Evolutionary conservation across 495 filamentous ascomycete species (phyloP), one percentile per base, ranked within the genome.

Genomic region (Neurospora sp.): DNA sequence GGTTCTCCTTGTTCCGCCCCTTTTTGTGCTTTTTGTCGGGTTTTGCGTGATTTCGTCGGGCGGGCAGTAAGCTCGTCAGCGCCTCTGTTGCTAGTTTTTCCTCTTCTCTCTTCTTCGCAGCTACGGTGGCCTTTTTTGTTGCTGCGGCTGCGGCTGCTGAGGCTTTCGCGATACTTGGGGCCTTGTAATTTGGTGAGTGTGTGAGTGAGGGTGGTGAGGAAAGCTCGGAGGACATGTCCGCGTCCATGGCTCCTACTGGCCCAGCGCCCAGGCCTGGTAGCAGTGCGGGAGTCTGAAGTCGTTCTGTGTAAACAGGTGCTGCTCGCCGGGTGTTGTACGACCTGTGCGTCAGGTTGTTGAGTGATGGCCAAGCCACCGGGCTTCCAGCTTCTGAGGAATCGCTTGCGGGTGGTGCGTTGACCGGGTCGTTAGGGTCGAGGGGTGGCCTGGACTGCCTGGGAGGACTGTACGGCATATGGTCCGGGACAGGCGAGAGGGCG

Each of bases 191-290:
- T 3, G 85, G 85, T 3, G 85, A 87, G 73, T 87, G 84, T 11
- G 85, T 87, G 0, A 87, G 80, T 3, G 85, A 87, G 4, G 85
- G 85, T 0, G 84, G 85, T 14, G 85, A 87, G 1, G 85, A 87
- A 16, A 85, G 75, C 40, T 83, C 80, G 9, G 84, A 86, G 44
- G 75, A 37, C 35, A 46, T 42, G 70, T 77, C 74, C 42, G 83
- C 79, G 66, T 77, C 74, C 0, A 70, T 42, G 3, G 53, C 14
- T 7, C 53, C 27, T 6, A 35, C 12, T 66, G 53, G 53, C 14
- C 53, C 53, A 14, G 27, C 53, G 53, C 53, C 27, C 6, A 66
- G 53, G 3, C 22, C 27, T 66, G 53, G 53, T 66, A 35, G 53
- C 14, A 66, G 4, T 39, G 78, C 71, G 59, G 82, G 75, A 27